Base-by-base conservation (phyloP, 164 flowering plant genomes). In the Stephania japonica region DNA sequence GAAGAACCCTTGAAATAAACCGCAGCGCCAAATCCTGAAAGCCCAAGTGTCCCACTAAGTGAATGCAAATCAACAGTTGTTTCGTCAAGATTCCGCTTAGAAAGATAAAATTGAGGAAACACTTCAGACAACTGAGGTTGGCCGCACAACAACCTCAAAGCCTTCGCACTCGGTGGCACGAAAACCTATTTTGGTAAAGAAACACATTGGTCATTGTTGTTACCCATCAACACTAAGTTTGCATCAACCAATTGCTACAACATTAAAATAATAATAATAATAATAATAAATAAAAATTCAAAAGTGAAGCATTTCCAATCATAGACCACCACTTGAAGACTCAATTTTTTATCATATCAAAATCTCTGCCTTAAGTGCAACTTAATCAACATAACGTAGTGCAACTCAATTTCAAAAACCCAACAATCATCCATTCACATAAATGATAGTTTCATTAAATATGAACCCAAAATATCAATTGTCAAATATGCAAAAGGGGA, bases 1-100 rank as follows among this genome's bases (percentile, higher is more conserved):
- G 84, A 80, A 70, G 84, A 76, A 21, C 75, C 78, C n/a, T 66
- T 67, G 67, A 88, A 89, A 75, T 77, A 77, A 72, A 88, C 82
- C 24, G 97, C 94, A 64, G 88, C 79, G 38, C 99, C 98, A 69
- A 92, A 78, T 50, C 96, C 99, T 77, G 90, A 91, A 79, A 86
- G 77, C 44, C 89, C 97, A 50, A 80, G 84, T 26, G 77, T 80
- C 69, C 76, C 78, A 42, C 78, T 80, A 75, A 80, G 27, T 65
- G 72, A 69, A 50, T 77, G 72, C 10, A 85, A 80, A 42, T 81
- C 81, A 69, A 13, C 72, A 0, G 79, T 19, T 25, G 80, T 74
- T 14, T 82, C 72, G 14, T 84, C 85, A 11, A 65, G 69, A 64
- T 84, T 86, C 72, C 26, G 53, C 62, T 84, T 86, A 42, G 93